These are phyloP conservation scores for Begonia loranthoides DNA, from an alignment of 306 rosid species.

Conservation along the genomic window DNA sequence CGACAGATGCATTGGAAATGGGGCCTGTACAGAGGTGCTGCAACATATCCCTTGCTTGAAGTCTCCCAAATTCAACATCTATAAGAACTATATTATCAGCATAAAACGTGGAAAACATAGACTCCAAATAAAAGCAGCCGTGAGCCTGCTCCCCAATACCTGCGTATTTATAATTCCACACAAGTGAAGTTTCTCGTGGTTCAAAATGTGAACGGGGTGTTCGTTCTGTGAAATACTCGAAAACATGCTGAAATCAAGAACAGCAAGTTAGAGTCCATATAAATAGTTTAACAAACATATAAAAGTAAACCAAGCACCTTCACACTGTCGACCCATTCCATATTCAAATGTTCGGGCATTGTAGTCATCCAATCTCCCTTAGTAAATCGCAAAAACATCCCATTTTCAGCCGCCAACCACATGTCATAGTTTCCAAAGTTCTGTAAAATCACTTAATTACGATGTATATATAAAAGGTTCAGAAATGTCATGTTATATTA, in stretches of 20 bases:
- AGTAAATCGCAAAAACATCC: constrained; percentile 72
- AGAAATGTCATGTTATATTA: constrained; percentile 4
- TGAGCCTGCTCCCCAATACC: constrained; percentile 21
- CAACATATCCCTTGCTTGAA: constrained; percentile 93
- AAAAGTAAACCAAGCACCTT: constrained; percentile 33
- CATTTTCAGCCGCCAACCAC: constrained; percentile 99
- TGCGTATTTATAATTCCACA: constrained; percentile 94
- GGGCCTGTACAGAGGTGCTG: constrained; percentile 99
- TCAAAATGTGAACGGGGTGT: constrained; percentile 79
- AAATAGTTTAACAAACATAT: neutral
- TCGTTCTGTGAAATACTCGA: constrained; percentile 81
- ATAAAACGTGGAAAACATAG: neutral
- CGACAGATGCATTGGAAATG: constrained; percentile 85
- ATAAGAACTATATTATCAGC: constrained; percentile 11
- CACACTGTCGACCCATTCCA: constrained; percentile 94
- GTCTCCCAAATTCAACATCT: constrained; percentile 87
- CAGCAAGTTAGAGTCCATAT: neutral
- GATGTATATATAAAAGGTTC: constrained; percentile 7
- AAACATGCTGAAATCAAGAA: constrained; percentile 59
- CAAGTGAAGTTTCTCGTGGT: constrained; percentile 72
- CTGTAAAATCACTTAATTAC: constrained; percentile 34
- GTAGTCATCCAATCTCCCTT: constrained; percentile 95
- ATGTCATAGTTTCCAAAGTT: constrained; percentile 61
- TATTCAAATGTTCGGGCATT: constrained; percentile 89
- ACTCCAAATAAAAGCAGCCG: neutral